phyloP scores from a whole-genome alignment of 345 rosid genomes.

The Salix purpurea region DNA sequence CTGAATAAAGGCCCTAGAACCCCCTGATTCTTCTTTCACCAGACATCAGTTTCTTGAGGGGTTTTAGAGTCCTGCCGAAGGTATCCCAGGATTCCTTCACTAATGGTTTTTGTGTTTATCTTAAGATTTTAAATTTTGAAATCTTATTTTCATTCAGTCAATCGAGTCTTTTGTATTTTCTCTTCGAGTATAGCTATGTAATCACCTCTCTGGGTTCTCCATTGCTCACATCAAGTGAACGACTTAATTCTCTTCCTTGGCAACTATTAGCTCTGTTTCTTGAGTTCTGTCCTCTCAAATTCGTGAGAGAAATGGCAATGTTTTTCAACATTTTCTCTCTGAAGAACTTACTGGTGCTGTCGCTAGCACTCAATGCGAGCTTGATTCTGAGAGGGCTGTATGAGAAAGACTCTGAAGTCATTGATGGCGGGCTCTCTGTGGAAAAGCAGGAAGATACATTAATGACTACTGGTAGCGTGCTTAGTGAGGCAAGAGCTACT shows the following conservation, averaged over 20 bases:
- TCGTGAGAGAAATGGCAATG: constrained; percentile 34
- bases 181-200: neutral
- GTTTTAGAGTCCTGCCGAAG: constrained; percentile 3
- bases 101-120: no score
- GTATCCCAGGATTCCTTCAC: neutral
- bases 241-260: neutral
- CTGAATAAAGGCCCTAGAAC: neutral
- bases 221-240: neutral
- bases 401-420: constrained; percentile 13
- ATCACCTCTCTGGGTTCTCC: neutral
- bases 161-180: neutral
- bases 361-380: constrained; percentile 63
- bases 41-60: neutral
- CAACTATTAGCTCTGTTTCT: neutral
- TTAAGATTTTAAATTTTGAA: neutral
- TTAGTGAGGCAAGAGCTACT: constrained; percentile 6
- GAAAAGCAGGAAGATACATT: constrained; percentile 9
- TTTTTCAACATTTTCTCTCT: constrained; percentile 34
- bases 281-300: neutral
- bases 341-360: constrained; percentile 56
- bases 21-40: neutral
- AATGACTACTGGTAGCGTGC: neutral
- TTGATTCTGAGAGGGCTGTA: constrained; percentile 45
- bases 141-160: neutral
- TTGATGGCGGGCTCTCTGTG: constrained; percentile 1